A percentile compares a stretch with the other conserved stretches of the same genome.
phyloP scores from a whole-genome alignment of 106 monocot species.

The Vanilla planifolia region DNA sequence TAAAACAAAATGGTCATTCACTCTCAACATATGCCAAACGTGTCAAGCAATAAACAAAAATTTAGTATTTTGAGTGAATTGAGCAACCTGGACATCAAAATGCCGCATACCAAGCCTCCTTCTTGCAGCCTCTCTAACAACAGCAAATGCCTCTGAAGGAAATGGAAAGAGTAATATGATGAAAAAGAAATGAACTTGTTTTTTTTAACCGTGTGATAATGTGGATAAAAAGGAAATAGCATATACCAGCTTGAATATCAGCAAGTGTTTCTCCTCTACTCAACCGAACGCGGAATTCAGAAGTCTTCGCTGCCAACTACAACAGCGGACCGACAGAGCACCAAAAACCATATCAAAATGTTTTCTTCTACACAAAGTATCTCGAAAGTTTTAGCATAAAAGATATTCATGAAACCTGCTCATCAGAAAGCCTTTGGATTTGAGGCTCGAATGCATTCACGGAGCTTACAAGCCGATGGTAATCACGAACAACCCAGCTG shows the following conservation, averaged over 20 bases:
- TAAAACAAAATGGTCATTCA: constrained; percentile 1
- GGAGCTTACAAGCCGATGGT: constrained; percentile 71
- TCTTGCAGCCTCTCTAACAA: constrained; percentile 89
- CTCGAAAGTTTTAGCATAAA: not conserved
- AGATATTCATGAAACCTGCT: constrained; percentile 41
- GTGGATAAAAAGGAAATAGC: not conserved
- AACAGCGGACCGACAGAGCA: not conserved
- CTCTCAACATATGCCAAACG: not conserved
- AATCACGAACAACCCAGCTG: constrained; percentile 87
- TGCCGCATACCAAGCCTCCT: constrained; percentile 95
- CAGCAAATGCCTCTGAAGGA: constrained; percentile 89
- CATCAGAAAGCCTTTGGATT: constrained; percentile 56
- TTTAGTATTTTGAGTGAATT: not conserved
- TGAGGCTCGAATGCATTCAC: constrained; percentile 59
- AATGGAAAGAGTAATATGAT: not conserved
- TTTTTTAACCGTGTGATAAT: not conserved
- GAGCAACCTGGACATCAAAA: constrained; percentile 90
- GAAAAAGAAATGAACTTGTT: not conserved
- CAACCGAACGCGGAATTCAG: constrained; percentile 60
- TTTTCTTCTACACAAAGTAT: not conserved
- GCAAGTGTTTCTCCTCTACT: constrained; percentile 73
- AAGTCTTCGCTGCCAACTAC: constrained; percentile 68
- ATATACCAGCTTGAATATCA: constrained; percentile 83
- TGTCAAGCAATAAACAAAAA: not conserved
- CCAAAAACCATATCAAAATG: not conserved